Conservation (phyloP, 1,139 yeast genomes). For the Kurtzmaniella natalensis region DNA sequence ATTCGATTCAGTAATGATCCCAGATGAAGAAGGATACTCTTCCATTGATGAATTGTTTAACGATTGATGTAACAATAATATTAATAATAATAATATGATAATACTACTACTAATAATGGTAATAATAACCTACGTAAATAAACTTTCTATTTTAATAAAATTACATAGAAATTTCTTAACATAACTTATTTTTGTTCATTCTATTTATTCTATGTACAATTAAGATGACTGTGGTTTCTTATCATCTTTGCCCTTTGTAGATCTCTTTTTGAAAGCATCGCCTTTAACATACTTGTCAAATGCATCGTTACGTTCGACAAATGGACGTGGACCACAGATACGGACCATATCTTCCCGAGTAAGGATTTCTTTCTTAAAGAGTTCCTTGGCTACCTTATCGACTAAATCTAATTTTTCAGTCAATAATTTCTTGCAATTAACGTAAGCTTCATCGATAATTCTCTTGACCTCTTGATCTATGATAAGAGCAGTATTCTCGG, state of each 20-base stretch:
- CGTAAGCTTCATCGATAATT: constrained; percentile 50
- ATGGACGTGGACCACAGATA: constrained; percentile 70
- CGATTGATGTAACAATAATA: constrained; percentile 6
- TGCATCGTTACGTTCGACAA: constrained; percentile 74
- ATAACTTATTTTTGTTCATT: neutral
- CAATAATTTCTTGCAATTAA: constrained; percentile 51
- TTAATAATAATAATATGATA: neutral
- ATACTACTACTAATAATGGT: too few relatives aligned
- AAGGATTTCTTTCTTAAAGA: constrained; percentile 63
- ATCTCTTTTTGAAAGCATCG: constrained; percentile 29
- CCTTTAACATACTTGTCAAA: constrained; percentile 70
- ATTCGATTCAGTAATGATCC: too few relatives aligned
- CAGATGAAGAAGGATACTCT: constrained; percentile 6
- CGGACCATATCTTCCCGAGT: constrained; percentile 81
- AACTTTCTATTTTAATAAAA: too few relatives aligned
- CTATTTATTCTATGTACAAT: constrained; percentile 1
- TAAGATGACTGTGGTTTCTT: constrained; percentile 3
- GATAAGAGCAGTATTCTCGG: constrained; percentile 62
- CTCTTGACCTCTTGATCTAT: constrained; percentile 67
- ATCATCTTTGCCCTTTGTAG: constrained; percentile 12
- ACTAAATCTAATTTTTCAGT: constrained; percentile 58
- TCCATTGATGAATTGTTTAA: constrained; percentile 16
- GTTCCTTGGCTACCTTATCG: constrained; percentile 65
- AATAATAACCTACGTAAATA: too few relatives aligned
- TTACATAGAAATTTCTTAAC: neutral